Conservation (phyloP, 306 rosid species). For the Trifolium pratense region DNA sequence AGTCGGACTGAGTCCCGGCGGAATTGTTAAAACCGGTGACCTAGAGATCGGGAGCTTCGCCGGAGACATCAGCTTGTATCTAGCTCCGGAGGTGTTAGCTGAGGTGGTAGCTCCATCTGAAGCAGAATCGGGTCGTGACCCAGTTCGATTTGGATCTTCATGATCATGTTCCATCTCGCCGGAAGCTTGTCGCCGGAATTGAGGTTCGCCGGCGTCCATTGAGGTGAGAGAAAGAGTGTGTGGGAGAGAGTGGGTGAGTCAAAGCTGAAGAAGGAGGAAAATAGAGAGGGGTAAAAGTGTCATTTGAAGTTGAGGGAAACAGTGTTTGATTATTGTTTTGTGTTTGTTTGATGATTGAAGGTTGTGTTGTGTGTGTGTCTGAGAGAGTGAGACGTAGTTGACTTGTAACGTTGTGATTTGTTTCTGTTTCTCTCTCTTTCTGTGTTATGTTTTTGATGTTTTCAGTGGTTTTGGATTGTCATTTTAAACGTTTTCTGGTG, state of each 20-base stretch:
- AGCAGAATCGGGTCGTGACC: slow-evolving; percentile 12
- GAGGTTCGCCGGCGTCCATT: slow-evolving; percentile 52
- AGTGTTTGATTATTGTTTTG: not conserved
- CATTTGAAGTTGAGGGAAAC: slow-evolving; percentile 6
- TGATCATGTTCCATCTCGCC: not conserved
- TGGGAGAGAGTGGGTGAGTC: slow-evolving; percentile 16
- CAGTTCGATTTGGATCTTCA: slow-evolving; percentile 49
- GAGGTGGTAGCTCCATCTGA: slow-evolving; percentile 5
- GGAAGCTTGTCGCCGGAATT: slow-evolving; percentile 31
- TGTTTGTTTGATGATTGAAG: not conserved
- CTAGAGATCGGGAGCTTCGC: slow-evolving; percentile 98
- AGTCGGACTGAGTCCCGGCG: slow-evolving; percentile 89
- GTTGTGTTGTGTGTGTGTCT: not conserved
- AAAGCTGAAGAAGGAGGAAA: slow-evolving; percentile 18
- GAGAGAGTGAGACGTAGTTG: slow-evolving; percentile 50
- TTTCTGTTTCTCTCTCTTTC: not conserved
- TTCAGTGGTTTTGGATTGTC: slow-evolving; percentile 36
- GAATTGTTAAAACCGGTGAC: slow-evolving; percentile 77
- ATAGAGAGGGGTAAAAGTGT: slow-evolving; percentile 59
- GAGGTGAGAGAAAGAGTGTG: slow-evolving; percentile 3
- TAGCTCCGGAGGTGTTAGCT: slow-evolving; percentile 51
- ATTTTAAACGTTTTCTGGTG: slow-evolving; percentile 53
- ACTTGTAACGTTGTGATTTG: slow-evolving; percentile 57
- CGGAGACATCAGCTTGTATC: slow-evolving; percentile 93
- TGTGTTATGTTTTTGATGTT: not conserved